Evolutionary conservation across 2,329 filamentous ascomycete species (phyloP), one percentile per base, ranked within the genome.

Genomic region (Ramichloridium luteum): DNA sequence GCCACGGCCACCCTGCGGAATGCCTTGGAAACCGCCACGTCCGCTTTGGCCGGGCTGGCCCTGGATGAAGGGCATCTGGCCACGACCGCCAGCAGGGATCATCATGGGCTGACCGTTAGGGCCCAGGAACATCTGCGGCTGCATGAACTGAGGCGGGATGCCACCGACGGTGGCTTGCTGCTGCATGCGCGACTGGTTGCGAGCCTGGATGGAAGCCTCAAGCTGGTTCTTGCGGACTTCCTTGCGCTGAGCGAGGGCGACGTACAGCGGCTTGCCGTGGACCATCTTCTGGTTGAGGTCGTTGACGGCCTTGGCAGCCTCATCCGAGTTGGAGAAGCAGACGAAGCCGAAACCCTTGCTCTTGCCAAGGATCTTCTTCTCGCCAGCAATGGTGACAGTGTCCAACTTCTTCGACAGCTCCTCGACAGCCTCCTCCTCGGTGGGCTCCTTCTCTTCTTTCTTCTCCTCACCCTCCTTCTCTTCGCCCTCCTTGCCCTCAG

Each of bases 281-380:
- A 96, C 72, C 90, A 98, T 98, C 62, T 90, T 85, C 72, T 96
- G 88, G 72, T 98, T 98, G 84, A 96, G 94, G 64, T 98, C 90
- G 39, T 86, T 85, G 44, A 98, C 88, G 45, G 90, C 90, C 76
- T 96, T 96, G 66, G 88, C 94, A 46, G 90, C 90, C 61, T 98
- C 90, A 53, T 98, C 90, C 39, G 90, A 86, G 72, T 93, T 96
- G 74, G 82, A 90, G 71, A 98, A 98, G 80, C 90, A 98, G 56
- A 98, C 90, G 61, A 98, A 98, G 52, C 90, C 90, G 59, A 98
- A 98, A 59, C 90, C 90, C 73, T 96, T 98, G 79, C 85, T 93
- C 81, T 96, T 96, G 60, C 90, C 90, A 39, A 93, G 72, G 31
- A 67, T 57, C 59, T 71, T 74, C 65, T 74, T 74, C 52, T 72